Evolutionary conservation across 2,329 filamentous ascomycete species (phyloP).

Genomic region (Colletotrichum sp.): DNA sequence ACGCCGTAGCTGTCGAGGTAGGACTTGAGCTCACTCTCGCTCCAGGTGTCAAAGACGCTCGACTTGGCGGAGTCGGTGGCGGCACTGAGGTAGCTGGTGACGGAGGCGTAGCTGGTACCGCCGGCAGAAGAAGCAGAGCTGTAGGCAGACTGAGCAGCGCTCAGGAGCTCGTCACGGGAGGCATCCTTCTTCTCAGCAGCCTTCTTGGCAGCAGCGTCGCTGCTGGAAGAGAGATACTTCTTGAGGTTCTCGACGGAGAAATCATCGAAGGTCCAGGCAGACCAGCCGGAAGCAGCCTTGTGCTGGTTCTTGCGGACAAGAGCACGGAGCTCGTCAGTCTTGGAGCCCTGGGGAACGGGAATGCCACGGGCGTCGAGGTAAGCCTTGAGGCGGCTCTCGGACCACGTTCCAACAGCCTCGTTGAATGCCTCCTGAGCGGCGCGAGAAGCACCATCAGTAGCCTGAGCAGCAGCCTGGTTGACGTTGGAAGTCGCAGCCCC

Average conservation of each 20-base stretch:
- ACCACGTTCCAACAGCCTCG: constrained; percentile 67
- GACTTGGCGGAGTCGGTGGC: constrained; percentile 71
- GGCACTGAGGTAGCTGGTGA: constrained; percentile 72
- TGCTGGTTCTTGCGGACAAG: constrained; percentile 76
- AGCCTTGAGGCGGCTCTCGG: constrained; percentile 77
- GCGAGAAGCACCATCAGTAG: constrained; percentile 70
- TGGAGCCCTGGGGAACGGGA: constrained; percentile 74
- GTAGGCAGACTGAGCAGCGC: constrained; percentile 67
- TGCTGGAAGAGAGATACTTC: constrained; percentile 56
- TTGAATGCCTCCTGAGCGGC: constrained; percentile 73
- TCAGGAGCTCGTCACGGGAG: constrained; percentile 75
- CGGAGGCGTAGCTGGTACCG: constrained; percentile 66
- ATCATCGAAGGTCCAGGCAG: constrained; percentile 81
- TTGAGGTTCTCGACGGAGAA: constrained; percentile 75
- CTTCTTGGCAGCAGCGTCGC: constrained; percentile 62
- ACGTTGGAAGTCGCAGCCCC: constrained; percentile 78
- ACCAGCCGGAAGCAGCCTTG: constrained; percentile 71
- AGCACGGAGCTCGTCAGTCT: constrained; percentile 75
- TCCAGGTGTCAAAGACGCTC: constrained; percentile 75
- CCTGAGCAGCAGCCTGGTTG: constrained; percentile 77
- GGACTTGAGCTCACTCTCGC: constrained; percentile 73
- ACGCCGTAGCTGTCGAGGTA: constrained; percentile 84
- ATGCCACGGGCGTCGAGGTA: constrained; percentile 80
- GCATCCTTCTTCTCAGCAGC: constrained; percentile 66
- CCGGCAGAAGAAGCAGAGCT: constrained; percentile 63